Percentiles rank a stretch among this genome's conserved stretches.
phyloP scores from a whole-genome alignment of 306 rosid species.

The Ormosia emarginata region DNA sequence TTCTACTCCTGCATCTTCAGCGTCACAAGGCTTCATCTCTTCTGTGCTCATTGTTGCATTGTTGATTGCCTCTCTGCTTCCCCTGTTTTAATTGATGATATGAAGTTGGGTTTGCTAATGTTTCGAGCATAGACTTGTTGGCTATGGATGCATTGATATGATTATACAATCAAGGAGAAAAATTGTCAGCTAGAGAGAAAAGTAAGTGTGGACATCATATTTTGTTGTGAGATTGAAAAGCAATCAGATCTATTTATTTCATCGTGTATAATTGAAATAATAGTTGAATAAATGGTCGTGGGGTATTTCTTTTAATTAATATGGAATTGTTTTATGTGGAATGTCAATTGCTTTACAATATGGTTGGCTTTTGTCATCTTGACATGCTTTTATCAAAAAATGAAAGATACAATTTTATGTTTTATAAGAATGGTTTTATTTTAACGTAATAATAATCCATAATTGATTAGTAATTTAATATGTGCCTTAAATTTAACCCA shows the following conservation, averaged over 20 bases:
- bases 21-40: constrained; percentile 26
- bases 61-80: constrained; percentile 9
- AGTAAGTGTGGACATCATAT: background rate
- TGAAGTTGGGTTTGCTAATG: background rate
- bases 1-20: constrained; percentile 26
- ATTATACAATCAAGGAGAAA: no score
- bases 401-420: no score
- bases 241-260: background rate
- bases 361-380: background rate
- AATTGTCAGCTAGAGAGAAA: no score
- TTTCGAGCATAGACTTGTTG: background rate
- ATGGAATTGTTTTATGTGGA: background rate
- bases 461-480: no score
- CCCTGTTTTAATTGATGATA: constrained; percentile 10
- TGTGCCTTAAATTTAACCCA: no score
- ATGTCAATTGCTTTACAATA: background rate
- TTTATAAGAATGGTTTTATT: no score
- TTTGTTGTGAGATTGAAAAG: background rate
- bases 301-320: background rate
- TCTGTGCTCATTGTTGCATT: constrained; percentile 18
- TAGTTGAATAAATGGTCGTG: background rate
- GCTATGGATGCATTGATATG: background rate
- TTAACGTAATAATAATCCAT: no score
- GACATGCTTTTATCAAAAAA: no score
- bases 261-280: background rate